Evolutionary conservation across 1,284 basidiomycete species (phyloP), one percentile per base, ranked within the genome.

Genomic region (Kwoniella shivajii): DNA sequence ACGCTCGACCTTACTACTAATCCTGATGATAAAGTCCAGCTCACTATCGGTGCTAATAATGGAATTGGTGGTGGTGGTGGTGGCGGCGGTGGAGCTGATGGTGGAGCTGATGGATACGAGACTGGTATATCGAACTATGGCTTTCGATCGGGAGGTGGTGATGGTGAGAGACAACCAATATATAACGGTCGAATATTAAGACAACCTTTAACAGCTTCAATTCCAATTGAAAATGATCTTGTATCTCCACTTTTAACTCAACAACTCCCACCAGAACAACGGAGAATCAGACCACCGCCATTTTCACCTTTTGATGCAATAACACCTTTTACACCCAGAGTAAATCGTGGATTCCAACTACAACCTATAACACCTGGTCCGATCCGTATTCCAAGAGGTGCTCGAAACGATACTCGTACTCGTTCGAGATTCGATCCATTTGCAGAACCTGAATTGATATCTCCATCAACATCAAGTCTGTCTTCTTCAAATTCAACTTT

Each of bases 361-460:
- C 50, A 29, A 11, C 50, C 50, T 34, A 29, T 7, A 9, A 52
- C 50, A 1, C 50, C 50, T n/a, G 48, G 31, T 4, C 48, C 48
- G 5, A 26, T 9, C 27, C 10, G 7, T 5, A 24, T 42, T 16
- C 39, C 37, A 39, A 16, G 10, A 11, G 39, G 18, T n/a, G n/a
- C n/a, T n/a, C n/a, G n/a, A n/a, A n/a, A n/a, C n/a, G n/a, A n/a
- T n/a, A n/a, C n/a, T n/a, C n/a, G n/a, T n/a, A n/a, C n/a, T n/a
- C n/a, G n/a, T n/a, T n/a, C n/a, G n/a, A n/a, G n/a, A n/a, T n/a
- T n/a, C n/a, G n/a, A n/a, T n/a, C n/a, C n/a, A n/a, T n/a, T n/a
- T n/a, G n/a, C n/a, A n/a, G n/a, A n/a, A n/a, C n/a, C n/a, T n/a
- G n/a, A n/a, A n/a, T n/a, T n/a, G n/a, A n/a, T n/a, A n/a, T n/a